These are phyloP conservation scores for Neckera pumila DNA, from an alignment of 225 moss, liverwort and hornwort species.

Conservation along the genomic window DNA sequence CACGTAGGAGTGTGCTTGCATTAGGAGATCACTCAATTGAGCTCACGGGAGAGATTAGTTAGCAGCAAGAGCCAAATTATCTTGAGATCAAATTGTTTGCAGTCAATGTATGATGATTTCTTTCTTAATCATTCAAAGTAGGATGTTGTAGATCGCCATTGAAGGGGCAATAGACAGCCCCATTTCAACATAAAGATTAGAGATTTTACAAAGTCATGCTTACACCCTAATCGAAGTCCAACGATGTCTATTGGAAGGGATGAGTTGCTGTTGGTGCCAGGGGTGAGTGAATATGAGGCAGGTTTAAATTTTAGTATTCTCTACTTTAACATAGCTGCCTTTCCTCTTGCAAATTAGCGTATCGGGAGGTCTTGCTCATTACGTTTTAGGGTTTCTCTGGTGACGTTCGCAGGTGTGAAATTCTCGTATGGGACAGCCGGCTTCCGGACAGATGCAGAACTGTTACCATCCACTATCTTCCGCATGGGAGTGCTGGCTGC, in stretches of 20 bases:
- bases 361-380: neutral
- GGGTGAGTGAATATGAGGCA: neutral
- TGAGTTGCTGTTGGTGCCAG: neutral
- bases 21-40: neutral
- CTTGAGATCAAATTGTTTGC: neutral
- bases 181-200: neutral
- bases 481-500: conserved; percentile 90
- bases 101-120: neutral
- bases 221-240: neutral
- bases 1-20: neutral
- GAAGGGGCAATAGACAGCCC: neutral
- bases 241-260: neutral
- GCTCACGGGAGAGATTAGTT: neutral
- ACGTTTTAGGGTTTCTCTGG: neutral
- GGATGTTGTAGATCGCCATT: neutral
- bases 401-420: conserved; percentile 30
- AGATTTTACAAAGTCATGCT: neutral
- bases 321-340: neutral
- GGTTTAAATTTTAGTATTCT: neutral
- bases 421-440: conserved; percentile 95
- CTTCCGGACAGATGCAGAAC: conserved; percentile 56
- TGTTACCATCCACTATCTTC: conserved; percentile 64
- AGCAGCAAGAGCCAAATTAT: neutral
- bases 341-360: neutral
- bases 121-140: neutral